Conservation (phyloP, 768 basidiomycete genomes). For the Lactarius evosmus region DNA sequence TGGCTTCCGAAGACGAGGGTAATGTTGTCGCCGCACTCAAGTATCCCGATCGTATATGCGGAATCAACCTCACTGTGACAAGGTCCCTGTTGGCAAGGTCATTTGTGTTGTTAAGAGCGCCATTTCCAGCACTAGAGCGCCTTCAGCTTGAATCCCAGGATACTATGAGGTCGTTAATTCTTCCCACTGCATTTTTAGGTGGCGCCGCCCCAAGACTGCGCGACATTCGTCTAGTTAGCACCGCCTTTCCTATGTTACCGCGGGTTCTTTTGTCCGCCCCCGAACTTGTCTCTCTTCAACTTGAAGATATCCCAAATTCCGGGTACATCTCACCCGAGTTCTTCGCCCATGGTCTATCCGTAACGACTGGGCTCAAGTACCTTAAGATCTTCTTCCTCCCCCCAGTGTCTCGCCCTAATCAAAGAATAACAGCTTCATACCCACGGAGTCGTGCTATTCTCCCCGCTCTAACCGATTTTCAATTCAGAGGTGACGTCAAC, state of each 20-base stretch:
- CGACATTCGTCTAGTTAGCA: neutral
- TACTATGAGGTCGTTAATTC: neutral
- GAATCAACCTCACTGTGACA: neutral
- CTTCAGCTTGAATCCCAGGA: neutral
- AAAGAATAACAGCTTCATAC: neutral
- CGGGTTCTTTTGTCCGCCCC: neutral
- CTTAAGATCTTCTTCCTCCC: constrained; percentile 1
- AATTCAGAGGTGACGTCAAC: neutral
- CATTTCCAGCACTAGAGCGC: neutral
- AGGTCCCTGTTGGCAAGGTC: neutral
- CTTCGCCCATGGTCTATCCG: neutral
- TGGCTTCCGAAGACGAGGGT: neutral
- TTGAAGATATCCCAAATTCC: constrained; percentile 8
- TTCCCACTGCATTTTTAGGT: neutral
- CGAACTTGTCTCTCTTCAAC: constrained; percentile 3
- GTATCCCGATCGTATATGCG: constrained; percentile 1
- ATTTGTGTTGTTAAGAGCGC: neutral
- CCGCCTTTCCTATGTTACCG: constrained; percentile 8
- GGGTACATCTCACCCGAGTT: constrained; percentile 10
- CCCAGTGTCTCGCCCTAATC: neutral
- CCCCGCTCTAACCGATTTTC: neutral
- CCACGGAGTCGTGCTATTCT: neutral
- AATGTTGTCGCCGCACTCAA: constrained; percentile 10
- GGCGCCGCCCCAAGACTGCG: neutral
- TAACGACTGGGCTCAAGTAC: neutral